Evolutionary conservation across 129 eudicot species (phyloP), one percentile per base, ranked within the genome.

Genomic region (Erigeron canadensis): DNA sequence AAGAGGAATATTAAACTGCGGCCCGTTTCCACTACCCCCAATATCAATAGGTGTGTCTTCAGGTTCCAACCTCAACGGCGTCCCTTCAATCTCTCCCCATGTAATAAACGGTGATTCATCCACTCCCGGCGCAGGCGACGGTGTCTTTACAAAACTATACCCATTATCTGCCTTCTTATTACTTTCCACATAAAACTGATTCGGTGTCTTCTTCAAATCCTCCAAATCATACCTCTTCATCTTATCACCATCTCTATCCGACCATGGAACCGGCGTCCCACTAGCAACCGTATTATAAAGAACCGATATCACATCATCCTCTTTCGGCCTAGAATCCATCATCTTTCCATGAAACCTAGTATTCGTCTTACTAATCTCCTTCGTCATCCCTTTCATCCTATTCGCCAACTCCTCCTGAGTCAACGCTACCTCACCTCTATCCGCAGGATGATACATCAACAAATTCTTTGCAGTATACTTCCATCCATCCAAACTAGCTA

Each of bases 31-130:
- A 76, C 88, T 88, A 53, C 97, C 97, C 43, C 98, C 98, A 54
- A 93, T 93, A 70, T 89, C 98, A 80, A 93, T 69, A 1, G 98
- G 98, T 7, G 98, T 93, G 40, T 93, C 98, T 79, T 93, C 98
- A 0, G 86, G 75, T 66, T 93, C 98, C 73, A 93, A 72, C 81
- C 98, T 87, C 77, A 93, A 41, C 0, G 98, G 96, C 0, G 98
- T 93, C 44, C 98, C 98, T 76, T 93, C 98, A 65, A 93, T 89
- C 62, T 93, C 98, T 28, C 98, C 98, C 98, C 98, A 93, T 0
- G 96, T 92, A 17, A 92, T 89, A 66, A 92, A 86, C 0, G 98
- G 98, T 0, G 98, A 92, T 70, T 76, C 96, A 51, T 93, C 98
- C 17, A 74, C 95, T 70, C 98, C 98, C 0, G 98, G 98, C 16